Evolutionary conservation across 2,329 filamentous ascomycete species (phyloP), one percentile per base, ranked within the genome.

Genomic region (Bipolaris gigantea): DNA sequence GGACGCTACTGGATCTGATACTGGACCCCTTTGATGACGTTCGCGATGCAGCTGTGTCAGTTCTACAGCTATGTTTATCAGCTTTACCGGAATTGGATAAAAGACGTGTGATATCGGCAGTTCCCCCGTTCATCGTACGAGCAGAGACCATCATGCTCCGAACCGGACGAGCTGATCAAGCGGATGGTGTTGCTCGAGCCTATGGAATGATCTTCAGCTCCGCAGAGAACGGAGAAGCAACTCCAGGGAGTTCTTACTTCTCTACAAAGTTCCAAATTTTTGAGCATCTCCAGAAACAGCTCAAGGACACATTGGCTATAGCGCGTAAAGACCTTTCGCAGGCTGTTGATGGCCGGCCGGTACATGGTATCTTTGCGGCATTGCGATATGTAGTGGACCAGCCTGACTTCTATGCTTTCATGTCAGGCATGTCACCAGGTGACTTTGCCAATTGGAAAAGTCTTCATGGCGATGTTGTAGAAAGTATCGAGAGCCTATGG

Each of bases 1-100:
- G 88, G 43, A 79, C 86, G 4, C 77, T 97, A 6, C 77, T 92
- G 13, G 91, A 96, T 71, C 82, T 96, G 19, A 75, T 96, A 7
- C 80, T 96, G 68, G 90, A 99, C 65, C 90, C 93, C 0, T 99
- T 96, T 66, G 94, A 97, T 53, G 94, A 99, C 72, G 89, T 97
- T 4, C 83, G 93, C 61, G 85, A 77, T 42, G 76, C 74, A 1
- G 76, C 84, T 7, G 73, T 81, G 13, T 69, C 72, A 13, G 72
- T 83, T 5, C 66, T 86, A 19, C 70, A 68, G 30, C 50, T 74
- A 5, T 70, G 63, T 41, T 46, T 73, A 7, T 56, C 61, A 10
- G 62, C 70, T 7, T 44, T 67, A 4, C 53, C 64, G 1, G 43
- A 57, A 9, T 32, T 48, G 2, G 57, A 66, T 18, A 62, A 56